Evolutionary conservation across 1,139 yeast genomes (phyloP).

Genomic region (Geotrichum citri-aurantii): DNA sequence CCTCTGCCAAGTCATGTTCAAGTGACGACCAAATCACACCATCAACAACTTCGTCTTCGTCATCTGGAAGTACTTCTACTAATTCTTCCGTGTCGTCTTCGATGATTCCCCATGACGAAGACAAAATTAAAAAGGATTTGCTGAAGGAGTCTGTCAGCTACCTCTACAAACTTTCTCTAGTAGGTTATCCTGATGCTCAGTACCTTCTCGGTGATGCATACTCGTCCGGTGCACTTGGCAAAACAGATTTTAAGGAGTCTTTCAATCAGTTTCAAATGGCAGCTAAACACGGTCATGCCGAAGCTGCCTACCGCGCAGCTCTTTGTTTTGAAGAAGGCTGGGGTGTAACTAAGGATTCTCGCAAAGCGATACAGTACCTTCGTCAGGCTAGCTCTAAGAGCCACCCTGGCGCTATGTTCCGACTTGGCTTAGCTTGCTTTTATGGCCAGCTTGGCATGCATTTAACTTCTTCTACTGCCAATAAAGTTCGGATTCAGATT

Average conservation of each 20-base stretch:
- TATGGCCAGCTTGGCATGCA: conserved; percentile 74
- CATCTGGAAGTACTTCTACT: neutral
- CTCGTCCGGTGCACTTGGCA: conserved; percentile 80
- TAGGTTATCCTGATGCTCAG: conserved; percentile 86
- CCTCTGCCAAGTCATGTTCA: neutral
- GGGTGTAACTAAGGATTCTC: conserved; percentile 84
- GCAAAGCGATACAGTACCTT: conserved; percentile 76
- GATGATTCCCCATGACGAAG: conserved; percentile 29
- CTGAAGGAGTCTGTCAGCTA: conserved; percentile 72
- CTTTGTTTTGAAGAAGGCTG: conserved; percentile 89
- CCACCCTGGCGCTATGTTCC: conserved; percentile 94
- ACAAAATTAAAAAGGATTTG: conserved; percentile 40
- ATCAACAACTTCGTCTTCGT: neutral
- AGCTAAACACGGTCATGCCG: conserved; percentile 89
- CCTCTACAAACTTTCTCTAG: conserved; percentile 65
- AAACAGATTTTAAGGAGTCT: conserved; percentile 74
- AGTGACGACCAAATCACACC: conserved; percentile 11
- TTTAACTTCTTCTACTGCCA: conserved; percentile 6
- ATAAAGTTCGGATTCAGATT: conserved; percentile 54
- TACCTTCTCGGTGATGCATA: conserved; percentile 87
- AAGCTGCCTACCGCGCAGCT: conserved; percentile 86
- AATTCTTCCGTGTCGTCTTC: neutral
- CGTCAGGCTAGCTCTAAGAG: conserved; percentile 85
- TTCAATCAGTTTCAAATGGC: conserved; percentile 75
- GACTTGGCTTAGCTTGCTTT: conserved; percentile 80